Conservation (phyloP, 2,329 filamentous ascomycete genomes). For the Exophiala phaeomuriformis region DNA sequence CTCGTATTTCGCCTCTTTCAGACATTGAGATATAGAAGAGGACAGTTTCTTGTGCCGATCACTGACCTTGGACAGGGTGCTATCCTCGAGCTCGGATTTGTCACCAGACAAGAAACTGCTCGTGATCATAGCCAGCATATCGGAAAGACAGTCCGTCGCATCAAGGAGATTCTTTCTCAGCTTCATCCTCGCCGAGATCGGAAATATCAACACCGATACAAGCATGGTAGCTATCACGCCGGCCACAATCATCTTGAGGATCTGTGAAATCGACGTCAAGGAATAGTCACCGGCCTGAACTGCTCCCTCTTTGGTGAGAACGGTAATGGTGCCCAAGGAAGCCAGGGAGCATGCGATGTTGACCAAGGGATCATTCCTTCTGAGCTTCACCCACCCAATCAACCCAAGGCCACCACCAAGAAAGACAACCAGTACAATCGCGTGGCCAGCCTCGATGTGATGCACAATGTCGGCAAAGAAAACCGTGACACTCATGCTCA, state of each 20-base stretch:
- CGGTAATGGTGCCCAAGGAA: conserved; percentile 79
- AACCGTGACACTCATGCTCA: conserved; percentile 83
- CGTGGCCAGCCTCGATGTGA: conserved; percentile 64
- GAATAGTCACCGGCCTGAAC: conserved; percentile 77
- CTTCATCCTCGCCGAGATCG: conserved; percentile 65
- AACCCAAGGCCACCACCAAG: conserved; percentile 81
- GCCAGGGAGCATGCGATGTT: conserved; percentile 80
- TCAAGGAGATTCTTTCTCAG: conserved; percentile 67
- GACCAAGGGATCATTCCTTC: conserved; percentile 67
- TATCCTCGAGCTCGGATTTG: conserved; percentile 65
- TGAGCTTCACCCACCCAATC: conserved; percentile 80
- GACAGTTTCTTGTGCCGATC: conserved; percentile 61
- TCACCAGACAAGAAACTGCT: conserved; percentile 75
- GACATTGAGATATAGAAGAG: conserved; percentile 63
- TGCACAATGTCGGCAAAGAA: conserved; percentile 63
- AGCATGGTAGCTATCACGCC: conserved; percentile 64
- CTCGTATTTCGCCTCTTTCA: conserved; percentile 82
- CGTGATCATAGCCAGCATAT: conserved; percentile 75
- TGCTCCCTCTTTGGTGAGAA: conserved; percentile 84
- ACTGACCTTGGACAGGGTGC: conserved; percentile 56
- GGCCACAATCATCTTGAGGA: conserved; percentile 76
- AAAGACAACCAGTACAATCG: conserved; percentile 71
- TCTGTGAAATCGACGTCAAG: conserved; percentile 70
- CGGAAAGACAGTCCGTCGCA: conserved; percentile 66
- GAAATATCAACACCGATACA: conserved; percentile 71